Evolutionary conservation across 371 early-diverging fungal genomes (phyloP).

Genomic region (Syncephalastrum sp.): DNA sequence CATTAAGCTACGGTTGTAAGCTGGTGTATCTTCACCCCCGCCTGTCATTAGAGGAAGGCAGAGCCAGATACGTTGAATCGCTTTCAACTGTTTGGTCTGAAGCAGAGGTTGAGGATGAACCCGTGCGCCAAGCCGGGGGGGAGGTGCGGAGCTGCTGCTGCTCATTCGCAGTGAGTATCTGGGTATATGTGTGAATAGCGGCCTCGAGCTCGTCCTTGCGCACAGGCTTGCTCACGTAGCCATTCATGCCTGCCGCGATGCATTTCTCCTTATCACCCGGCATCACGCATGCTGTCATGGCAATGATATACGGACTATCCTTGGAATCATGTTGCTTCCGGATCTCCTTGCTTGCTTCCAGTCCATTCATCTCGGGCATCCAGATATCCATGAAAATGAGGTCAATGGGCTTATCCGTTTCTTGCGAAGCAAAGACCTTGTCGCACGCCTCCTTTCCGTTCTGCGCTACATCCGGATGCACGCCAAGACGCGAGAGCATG

Average conservation of each 20-base stretch:
- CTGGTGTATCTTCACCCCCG: no score
- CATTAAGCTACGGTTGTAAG: no score
- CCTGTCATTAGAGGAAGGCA: no score
- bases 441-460: slow-evolving; percentile 50
- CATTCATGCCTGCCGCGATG: slow-evolving; percentile 39
- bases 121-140: no score
- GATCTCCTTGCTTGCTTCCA: slow-evolving; percentile 45
- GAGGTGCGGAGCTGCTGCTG: no score
- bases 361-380: slow-evolving; percentile 61
- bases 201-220: slow-evolving; percentile 48
- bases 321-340: slow-evolving; percentile 18
- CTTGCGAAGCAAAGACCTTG: slow-evolving; percentile 17
- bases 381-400: slow-evolving; percentile 53
- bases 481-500: slow-evolving; percentile 29
- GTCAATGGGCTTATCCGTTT: slow-evolving; percentile 29
- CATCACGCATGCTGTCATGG: slow-evolving; percentile 58
- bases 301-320: slow-evolving; percentile 46
- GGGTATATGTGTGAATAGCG: slow-evolving; percentile 25
- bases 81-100: no score
- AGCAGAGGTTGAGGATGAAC: no score
- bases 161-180: slow-evolving; percentile 5
- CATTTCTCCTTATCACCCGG: slow-evolving; percentile 54
- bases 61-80: no score
- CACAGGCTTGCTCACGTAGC: slow-evolving; percentile 43
- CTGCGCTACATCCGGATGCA: slow-evolving; percentile 25